Evolutionary conservation across 1,139 yeast species (phyloP).

Genomic region (Geotrichum restrictum): DNA sequence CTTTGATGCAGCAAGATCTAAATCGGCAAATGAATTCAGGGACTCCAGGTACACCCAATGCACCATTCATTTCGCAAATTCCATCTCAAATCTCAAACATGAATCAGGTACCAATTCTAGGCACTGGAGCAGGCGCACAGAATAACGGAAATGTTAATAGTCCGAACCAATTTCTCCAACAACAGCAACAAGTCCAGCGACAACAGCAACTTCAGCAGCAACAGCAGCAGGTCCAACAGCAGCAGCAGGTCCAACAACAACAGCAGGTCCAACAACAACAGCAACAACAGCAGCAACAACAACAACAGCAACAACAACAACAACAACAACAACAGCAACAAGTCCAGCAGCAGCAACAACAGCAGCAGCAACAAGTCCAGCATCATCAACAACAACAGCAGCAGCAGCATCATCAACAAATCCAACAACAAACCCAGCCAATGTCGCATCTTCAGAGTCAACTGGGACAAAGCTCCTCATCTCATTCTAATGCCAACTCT

Average conservation of each 20-base stretch:
- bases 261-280: slow-evolving; percentile 21
- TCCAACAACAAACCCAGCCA: slow-evolving; percentile 6
- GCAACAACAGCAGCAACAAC: slow-evolving; percentile 24
- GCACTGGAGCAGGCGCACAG: too few species aligned
- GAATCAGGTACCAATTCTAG: too few species aligned
- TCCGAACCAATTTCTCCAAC: slow-evolving; percentile 21
- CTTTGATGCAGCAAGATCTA: too few species aligned
- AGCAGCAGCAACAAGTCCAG: slow-evolving; percentile 17
- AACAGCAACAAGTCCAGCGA: slow-evolving; percentile 22
- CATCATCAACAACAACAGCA: slow-evolving; percentile 3
- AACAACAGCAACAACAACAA: slow-evolving; percentile 27
- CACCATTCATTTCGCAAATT: too few species aligned
- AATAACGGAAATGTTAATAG: too few species aligned
- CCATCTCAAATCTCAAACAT: too few species aligned
- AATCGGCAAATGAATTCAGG: too few species aligned
- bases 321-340: slow-evolving; percentile 11
- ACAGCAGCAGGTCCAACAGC: slow-evolving; percentile 20
- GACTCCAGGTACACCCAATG: too few species aligned
- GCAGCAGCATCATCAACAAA: slow-evolving; percentile 1
- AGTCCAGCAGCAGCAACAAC: slow-evolving; percentile 17
- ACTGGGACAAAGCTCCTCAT: background rate
- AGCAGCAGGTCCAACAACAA: slow-evolving; percentile 14
- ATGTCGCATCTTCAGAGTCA: background rate
- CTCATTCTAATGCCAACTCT: background rate
- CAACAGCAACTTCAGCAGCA: slow-evolving; percentile 18